Evolutionary conservation across 2,329 filamentous ascomycete genomes (phyloP), one percentile per base, ranked within the genome.

Genomic region (Diaporthe citriasiana): DNA sequence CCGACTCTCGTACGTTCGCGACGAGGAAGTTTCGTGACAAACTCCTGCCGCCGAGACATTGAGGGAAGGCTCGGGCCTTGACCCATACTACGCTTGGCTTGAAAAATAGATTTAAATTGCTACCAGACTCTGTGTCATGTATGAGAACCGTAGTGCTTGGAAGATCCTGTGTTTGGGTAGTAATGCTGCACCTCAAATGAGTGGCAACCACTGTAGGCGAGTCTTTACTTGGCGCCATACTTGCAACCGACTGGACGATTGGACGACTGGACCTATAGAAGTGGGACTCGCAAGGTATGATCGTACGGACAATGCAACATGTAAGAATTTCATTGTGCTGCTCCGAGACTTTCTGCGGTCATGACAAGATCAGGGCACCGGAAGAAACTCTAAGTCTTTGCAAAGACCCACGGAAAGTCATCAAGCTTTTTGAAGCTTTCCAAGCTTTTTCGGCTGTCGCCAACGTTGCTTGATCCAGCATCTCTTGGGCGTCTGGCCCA

Each of bases 401-500:
- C 15, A 3, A 19, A 66, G 63, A 51, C 63, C 30, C 45, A 51
- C 22, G 27, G 30, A 50, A 35, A 38, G 1, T 19, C 30, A 10
- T 33, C 45, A 51, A 66, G 63, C 45, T 51, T 66, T 25, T 12
- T 12, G 63, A 66, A 51, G 63, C 63, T 66, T 66, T 66, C 63
- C 45, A 51, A 66, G 30, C 38, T 27, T 66, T 1, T 45, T 66
- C 45, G 30, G 63, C n/a, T 51, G 45, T 25, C 63, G 45, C 63
- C 6, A 4, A 38, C n/a, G 17, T 35, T 66, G 22, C 63, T 66
- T 38, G 10, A 51, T 38, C 22, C 15, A 47, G 30, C 33, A 7
- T 51, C 22, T 22, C 8, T 22, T 19, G 8, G 22, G 17, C 13
- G 19, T 51, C 30, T 13, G 7, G 63, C 30, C 45, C 15, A 51